Conservation (phyloP, 352 stramenopile genomes). For the Pythium brachiatum region DNA sequence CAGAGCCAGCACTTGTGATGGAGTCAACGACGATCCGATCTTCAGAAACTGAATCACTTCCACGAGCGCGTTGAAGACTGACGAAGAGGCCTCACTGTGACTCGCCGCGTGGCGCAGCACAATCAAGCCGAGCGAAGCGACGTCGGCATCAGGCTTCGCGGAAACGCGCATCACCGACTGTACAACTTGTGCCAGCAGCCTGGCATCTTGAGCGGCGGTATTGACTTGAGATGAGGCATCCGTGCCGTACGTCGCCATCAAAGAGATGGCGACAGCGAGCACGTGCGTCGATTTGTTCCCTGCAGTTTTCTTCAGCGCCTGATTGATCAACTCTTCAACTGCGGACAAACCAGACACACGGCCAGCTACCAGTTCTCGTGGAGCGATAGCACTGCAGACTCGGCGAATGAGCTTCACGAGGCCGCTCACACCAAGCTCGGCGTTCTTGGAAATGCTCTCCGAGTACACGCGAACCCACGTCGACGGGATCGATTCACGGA, state of each 20-base stretch:
- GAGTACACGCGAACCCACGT: constrained; percentile 7
- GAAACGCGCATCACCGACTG: not conserved
- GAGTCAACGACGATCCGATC: not conserved
- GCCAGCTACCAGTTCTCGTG: not conserved
- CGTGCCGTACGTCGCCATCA: constrained; percentile 11
- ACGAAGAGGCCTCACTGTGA: not conserved
- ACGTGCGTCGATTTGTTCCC: not conserved
- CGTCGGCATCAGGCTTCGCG: not conserved
- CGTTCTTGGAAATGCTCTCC: not conserved
- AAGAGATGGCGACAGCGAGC: not conserved
- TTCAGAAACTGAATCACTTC: not conserved
- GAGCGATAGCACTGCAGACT: not conserved
- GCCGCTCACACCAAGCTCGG: not conserved
- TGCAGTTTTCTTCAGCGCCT: not conserved
- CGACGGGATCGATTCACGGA: not conserved
- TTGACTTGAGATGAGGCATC: not conserved
- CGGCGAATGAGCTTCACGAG: constrained; percentile 9
- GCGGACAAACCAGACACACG: not conserved
- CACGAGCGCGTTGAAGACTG: not conserved
- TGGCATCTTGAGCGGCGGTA: not conserved
- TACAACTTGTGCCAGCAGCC: not conserved
- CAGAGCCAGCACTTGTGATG: constrained; percentile 7
- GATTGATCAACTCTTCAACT: constrained; percentile 5
- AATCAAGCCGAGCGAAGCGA: not conserved
- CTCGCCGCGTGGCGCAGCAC: constrained; percentile 8